These are phyloP conservation scores for Candida nemodendra DNA, from an alignment of 805 yeast species.

Conservation along the genomic window DNA sequence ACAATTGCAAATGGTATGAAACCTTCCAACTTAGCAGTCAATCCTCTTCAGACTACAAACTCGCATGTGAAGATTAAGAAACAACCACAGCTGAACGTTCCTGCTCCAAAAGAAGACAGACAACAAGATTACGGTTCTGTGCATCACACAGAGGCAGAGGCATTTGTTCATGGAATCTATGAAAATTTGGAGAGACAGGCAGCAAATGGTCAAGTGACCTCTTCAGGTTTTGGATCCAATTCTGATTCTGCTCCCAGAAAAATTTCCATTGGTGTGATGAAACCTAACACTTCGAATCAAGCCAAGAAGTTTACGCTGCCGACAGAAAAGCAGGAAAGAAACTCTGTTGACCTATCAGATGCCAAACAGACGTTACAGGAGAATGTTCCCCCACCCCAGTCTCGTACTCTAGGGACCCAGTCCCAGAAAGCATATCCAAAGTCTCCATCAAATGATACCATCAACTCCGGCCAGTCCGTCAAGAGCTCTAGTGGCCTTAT, in stretches of 20 bases:
- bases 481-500: slow-evolving; percentile 59
- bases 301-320: slow-evolving; percentile 20
- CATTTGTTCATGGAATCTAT: slow-evolving; percentile 36
- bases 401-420: neutral
- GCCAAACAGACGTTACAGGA: slow-evolving; percentile 10
- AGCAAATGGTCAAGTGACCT: neutral
- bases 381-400: neutral
- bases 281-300: slow-evolving; percentile 5
- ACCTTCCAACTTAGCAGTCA: slow-evolving; percentile 65
- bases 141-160: slow-evolving; percentile 45
- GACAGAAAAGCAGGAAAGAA: slow-evolving; percentile 13
- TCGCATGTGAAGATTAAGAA: slow-evolving; percentile 68
- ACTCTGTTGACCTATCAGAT: slow-evolving; percentile 27
- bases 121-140: slow-evolving; percentile 32
- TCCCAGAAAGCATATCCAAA: neutral
- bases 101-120: slow-evolving; percentile 5
- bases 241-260: slow-evolving; percentile 5
- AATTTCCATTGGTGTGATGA: neutral
- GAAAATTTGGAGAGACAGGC: slow-evolving; percentile 25
- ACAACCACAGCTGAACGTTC: slow-evolving; percentile 37
- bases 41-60: slow-evolving; percentile 66
- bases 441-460: slow-evolving; percentile 9
- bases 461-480: slow-evolving; percentile 11
- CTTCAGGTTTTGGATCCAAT: neutral
- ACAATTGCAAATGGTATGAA: slow-evolving; percentile 37